These are phyloP conservation scores for Neurospora sp. DNA, from an alignment of 495 filamentous ascomycete species.

Conservation along the genomic window DNA sequence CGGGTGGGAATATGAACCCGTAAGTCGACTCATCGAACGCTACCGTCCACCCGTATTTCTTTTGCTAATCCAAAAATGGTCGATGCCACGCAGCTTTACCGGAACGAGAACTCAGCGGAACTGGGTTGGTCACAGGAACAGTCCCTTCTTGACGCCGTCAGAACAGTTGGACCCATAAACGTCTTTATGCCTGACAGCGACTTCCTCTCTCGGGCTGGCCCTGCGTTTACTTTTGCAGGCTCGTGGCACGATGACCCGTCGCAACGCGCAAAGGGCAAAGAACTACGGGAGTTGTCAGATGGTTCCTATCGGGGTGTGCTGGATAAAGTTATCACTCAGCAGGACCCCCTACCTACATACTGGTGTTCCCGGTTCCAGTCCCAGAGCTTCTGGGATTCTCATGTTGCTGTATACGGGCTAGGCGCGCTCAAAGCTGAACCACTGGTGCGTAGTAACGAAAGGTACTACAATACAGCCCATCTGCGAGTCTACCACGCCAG, in stretches of 20 bases:
- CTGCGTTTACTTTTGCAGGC: background rate
- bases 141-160: background rate
- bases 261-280: background rate
- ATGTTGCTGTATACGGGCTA: background rate
- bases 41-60: background rate
- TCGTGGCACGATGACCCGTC: background rate
- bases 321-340: background rate
- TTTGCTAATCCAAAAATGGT: background rate
- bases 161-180: background rate
- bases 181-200: background rate
- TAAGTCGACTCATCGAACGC: background rate
- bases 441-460: background rate
- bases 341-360: background rate
- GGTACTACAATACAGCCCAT: background rate
- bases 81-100: background rate
- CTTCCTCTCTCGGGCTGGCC: background rate
- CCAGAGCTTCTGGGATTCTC: background rate
- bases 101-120: background rate
- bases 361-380: background rate
- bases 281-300: background rate
- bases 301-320: background rate
- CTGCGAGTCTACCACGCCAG: background rate
- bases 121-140: background rate
- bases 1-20: background rate
- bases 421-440: background rate